These are phyloP conservation scores for Exophiala alcalophila DNA, from an alignment of 2,329 filamentous ascomycete species.

Conservation along the genomic window DNA sequence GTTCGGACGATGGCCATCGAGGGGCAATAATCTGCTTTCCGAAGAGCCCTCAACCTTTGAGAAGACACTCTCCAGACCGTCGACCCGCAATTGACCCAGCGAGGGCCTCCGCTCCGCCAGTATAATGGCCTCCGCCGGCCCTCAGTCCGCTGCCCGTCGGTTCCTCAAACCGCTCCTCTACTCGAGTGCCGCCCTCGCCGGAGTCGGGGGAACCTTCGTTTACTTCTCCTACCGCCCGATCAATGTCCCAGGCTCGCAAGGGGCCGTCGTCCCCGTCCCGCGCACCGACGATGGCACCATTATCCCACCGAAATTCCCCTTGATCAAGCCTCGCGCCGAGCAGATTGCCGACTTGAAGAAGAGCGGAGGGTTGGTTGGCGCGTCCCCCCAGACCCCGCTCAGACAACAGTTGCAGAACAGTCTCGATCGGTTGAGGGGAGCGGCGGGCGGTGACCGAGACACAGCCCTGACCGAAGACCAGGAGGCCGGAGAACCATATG, in stretches of 20 bases:
- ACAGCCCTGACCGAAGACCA: slow-evolving; percentile 20
- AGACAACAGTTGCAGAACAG: slow-evolving; percentile 24
- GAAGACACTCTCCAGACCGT: not conserved
- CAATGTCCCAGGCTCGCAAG: slow-evolving; percentile 62
- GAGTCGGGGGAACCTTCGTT: slow-evolving; percentile 52
- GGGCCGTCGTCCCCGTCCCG: slow-evolving; percentile 61
- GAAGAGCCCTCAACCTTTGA: slow-evolving; percentile 1
- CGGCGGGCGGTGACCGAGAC: slow-evolving; percentile 24
- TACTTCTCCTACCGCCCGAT: slow-evolving; percentile 63
- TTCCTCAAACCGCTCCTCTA: slow-evolving; percentile 59
- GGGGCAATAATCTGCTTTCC: slow-evolving; percentile 4
- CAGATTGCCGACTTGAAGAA: slow-evolving; percentile 53
- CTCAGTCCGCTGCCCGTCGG: slow-evolving; percentile 36
- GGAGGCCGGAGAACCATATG: slow-evolving; percentile 59
- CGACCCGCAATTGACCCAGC: not conserved
- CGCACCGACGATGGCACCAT: slow-evolving; percentile 59
- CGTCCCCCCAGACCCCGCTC: slow-evolving; percentile 29
- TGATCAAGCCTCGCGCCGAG: slow-evolving; percentile 49
- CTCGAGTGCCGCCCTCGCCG: slow-evolving; percentile 53
- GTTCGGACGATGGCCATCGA: slow-evolving; percentile 7
- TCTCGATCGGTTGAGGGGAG: slow-evolving; percentile 26
- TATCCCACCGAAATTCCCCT: slow-evolving; percentile 51
- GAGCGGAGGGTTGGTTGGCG: slow-evolving; percentile 38
- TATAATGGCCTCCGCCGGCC: slow-evolving; percentile 20
- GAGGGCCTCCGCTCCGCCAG: not conserved